Conservation (phyloP, 2,329 filamentous ascomycete species). For the Talaromyces sp. region DNA sequence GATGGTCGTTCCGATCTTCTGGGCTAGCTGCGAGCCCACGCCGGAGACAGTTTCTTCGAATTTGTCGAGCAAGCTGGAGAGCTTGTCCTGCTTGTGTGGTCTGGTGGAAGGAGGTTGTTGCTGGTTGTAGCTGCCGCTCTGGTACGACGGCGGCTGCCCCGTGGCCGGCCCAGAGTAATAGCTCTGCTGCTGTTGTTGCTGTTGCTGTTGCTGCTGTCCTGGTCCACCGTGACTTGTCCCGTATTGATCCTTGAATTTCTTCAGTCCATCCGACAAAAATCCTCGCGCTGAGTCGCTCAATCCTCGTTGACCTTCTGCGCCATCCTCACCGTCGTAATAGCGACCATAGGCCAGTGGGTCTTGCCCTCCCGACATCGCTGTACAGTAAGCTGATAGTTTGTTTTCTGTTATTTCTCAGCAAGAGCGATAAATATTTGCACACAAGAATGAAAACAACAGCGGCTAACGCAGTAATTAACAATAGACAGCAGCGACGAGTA, state of each 20-base stretch:
- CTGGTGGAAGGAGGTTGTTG: constrained; percentile 17
- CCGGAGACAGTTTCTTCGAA: constrained; percentile 52
- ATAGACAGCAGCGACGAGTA: neutral
- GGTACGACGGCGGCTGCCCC: constrained; percentile 22
- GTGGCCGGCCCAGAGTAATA: constrained; percentile 8
- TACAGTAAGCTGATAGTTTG: neutral
- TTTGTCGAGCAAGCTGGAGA: constrained; percentile 54
- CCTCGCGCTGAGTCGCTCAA: constrained; percentile 45
- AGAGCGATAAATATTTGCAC: neutral
- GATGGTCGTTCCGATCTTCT: constrained; percentile 46
- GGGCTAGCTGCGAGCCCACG: constrained; percentile 51
- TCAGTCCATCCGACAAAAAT: constrained; percentile 53
- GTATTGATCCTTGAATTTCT: constrained; percentile 43
- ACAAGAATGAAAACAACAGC: neutral
- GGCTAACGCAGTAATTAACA: neutral
- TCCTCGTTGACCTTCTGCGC: constrained; percentile 25
- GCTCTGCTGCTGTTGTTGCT: constrained; percentile 13
- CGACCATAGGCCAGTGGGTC: constrained; percentile 57
- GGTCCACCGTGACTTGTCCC: constrained; percentile 24
- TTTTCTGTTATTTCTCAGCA: neutral
- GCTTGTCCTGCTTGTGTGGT: constrained; percentile 30
- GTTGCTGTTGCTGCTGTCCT: constrained; percentile 3
- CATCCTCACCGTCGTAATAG: constrained; percentile 32
- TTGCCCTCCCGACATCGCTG: constrained; percentile 42
- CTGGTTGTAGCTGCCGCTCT: constrained; percentile 26